phyloP scores from a whole-genome alignment of 768 basidiomycete species.

The Rhodotorula diobovata region DNA sequence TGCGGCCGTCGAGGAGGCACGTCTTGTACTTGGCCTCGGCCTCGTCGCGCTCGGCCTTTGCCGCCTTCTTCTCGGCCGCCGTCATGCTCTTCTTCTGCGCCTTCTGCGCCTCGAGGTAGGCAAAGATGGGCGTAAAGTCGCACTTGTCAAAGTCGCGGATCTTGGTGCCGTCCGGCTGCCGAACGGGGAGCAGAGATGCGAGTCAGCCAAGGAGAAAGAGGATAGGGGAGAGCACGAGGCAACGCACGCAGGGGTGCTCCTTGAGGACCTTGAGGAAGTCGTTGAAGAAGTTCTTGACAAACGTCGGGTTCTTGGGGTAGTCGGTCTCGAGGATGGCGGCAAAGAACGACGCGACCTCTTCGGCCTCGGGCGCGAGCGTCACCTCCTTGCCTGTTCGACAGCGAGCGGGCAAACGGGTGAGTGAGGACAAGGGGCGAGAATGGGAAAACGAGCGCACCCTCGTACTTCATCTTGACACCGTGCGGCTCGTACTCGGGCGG shows the following conservation, averaged over 20 bases:
- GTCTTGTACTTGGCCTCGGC: conserved; percentile 76
- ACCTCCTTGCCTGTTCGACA: conserved; percentile 63
- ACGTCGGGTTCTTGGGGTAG: conserved; percentile 78
- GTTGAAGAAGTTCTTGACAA: conserved; percentile 92
- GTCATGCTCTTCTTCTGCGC: conserved; percentile 85
- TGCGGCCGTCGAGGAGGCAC: conserved; percentile 89
- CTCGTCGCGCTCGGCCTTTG: conserved; percentile 78
- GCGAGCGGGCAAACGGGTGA: not conserved
- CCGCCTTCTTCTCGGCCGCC: conserved; percentile 79
- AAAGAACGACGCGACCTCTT: conserved; percentile 97
- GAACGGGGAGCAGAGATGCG: not conserved
- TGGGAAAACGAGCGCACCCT: conserved; percentile 59
- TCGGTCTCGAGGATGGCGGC: conserved; percentile 86
- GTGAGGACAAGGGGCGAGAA: not conserved
- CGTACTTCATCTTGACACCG: conserved; percentile 87
- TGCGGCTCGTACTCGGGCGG: conserved; percentile 88
- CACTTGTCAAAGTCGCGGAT: conserved; percentile 73
- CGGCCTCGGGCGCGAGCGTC: conserved; percentile 73
- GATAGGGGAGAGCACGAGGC: too few species aligned
- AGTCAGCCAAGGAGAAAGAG: not conserved
- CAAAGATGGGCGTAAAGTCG: conserved; percentile 92
- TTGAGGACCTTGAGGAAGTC: conserved; percentile 77
- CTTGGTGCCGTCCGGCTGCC: conserved; percentile 62
- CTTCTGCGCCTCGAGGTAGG: conserved; percentile 85
- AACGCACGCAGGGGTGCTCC: conserved; percentile 72